Base-by-base conservation (phyloP, 805 yeast species). In the Brettanomyces anomalus region DNA sequence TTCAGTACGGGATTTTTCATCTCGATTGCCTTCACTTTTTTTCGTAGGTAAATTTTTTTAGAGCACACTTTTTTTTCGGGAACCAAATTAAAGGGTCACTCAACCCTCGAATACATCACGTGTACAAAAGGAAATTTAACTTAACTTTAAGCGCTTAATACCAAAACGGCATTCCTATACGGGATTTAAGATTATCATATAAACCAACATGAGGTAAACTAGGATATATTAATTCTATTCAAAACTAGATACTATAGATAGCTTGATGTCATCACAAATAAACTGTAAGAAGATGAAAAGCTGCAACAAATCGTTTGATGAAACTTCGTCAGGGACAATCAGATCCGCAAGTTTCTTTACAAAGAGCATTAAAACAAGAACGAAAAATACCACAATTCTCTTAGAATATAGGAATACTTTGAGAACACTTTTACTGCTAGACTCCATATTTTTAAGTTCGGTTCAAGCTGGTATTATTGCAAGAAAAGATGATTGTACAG, bases 351-450 rank as follows among this genome's bases (percentile, higher is more conserved):
- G 10, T n/a, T 13, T 7, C 35, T 32, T 13, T 8, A 16, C 14
- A 8, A 24, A 7, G 28, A 7, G 10, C 10, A 11, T 7, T 11
- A 11, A 24, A 24, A 24, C 10, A 7, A 11, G 28, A 24, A 7
- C 28, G 7, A 20, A 35, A n/a, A 35, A 13, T 7, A 14, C 13
- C 14, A 20, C 18, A 37, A 4, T 26, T 40, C 14, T 30, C 33
- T 5, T 31, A 35, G 18, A 21, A 40, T 24, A 10, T 35, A 17
- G 21, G 24, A 32, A 4, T 21, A 4, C 14, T 21, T n/a, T 14
- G n/a, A 20, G 24, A 10, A 45, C 45, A 36, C 6, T 43, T 3
- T 18, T 37, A 4, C 21, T 49, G 4, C 37, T 40, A 4, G 2
- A 37, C 7, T 16, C n/a, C 4, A 39, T 17, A 6, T 4, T 49